These are phyloP conservation scores for Melampsora americana DNA, from an alignment of 1,284 basidiomycete species.

Conservation along the genomic window DNA sequence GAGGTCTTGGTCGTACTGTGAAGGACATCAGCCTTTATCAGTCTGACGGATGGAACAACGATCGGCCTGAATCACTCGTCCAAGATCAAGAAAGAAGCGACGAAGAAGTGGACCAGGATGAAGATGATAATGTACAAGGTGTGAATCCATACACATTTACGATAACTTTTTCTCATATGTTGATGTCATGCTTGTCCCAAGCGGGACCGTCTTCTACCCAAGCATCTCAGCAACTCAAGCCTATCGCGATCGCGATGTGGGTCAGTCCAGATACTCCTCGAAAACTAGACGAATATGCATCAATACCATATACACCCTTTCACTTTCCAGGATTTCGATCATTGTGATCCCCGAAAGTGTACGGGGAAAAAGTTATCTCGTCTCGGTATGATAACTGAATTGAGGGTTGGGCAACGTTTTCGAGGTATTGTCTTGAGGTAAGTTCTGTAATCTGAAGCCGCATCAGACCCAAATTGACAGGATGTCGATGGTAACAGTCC, in stretches of 20 bases:
- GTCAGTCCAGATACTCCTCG: constrained; percentile 7
- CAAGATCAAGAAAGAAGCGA: background rate
- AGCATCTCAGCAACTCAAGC: background rate
- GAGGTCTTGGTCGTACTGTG: constrained; percentile 12
- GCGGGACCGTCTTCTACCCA: background rate
- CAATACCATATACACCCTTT: background rate
- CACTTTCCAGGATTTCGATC: constrained; percentile 76
- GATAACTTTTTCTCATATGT: background rate
- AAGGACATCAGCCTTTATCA: constrained; percentile 34
- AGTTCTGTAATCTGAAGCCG: constrained; percentile 53
- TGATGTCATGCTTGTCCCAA: background rate
- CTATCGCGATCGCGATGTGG: constrained; percentile 33
- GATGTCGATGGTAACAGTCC: constrained; percentile 63
- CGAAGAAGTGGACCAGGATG: background rate
- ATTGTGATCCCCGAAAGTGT: constrained; percentile 91
- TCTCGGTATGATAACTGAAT: constrained; percentile 75
- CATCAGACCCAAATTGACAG: constrained; percentile 16
- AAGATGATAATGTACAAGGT: background rate
- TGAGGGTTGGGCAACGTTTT: constrained; percentile 81
- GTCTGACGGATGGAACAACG: constrained; percentile 24
- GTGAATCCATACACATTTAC: background rate
- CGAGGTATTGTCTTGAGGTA: constrained; percentile 89
- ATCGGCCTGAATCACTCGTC: constrained; percentile 6
- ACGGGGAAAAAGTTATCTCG: constrained; percentile 90
- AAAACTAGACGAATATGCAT: background rate